Percentiles rank a stretch among this genome's conserved stretches.
These are phyloP conservation scores for Fusarium chaquense DNA, from an alignment of 2,329 filamentous ascomycete genomes.

Conservation along the genomic window DNA sequence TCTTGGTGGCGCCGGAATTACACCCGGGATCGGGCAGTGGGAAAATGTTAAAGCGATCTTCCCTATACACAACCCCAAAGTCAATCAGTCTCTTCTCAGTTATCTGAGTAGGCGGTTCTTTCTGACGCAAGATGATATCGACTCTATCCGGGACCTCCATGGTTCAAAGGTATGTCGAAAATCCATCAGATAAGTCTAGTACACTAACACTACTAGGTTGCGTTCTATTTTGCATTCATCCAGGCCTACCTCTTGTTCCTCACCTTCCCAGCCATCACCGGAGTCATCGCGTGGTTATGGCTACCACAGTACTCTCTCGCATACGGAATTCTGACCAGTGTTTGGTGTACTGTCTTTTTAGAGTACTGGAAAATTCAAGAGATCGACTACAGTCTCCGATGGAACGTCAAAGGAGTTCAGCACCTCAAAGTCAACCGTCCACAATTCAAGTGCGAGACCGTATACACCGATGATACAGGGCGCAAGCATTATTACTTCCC, in stretches of 20 bases:
- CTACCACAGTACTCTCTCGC: conserved; percentile 76
- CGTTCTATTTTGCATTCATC: conserved; percentile 86
- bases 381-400: conserved; percentile 76
- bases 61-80: conserved; percentile 69
- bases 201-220: conserved; percentile 60
- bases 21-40: conserved; percentile 69
- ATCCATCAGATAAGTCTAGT: accelerated
- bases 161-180: conserved; percentile 63
- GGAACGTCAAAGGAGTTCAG: conserved; percentile 77
- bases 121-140: conserved; percentile 64
- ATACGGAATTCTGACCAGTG: conserved; percentile 73
- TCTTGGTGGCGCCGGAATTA: conserved; percentile 72
- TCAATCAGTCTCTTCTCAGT: conserved; percentile 68
- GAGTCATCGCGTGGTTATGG: conserved; percentile 75
- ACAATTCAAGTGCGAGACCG: conserved; percentile 73
- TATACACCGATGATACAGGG: conserved; percentile 72
- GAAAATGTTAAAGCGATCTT: conserved; percentile 71
- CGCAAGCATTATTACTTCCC: conserved; percentile 73
- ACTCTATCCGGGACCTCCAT: conserved; percentile 71
- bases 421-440: conserved; percentile 73
- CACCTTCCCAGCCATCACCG: conserved; percentile 75
- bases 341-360: conserved; percentile 80
- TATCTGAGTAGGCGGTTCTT: conserved; percentile 67
- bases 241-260: conserved; percentile 81
- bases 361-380: conserved; percentile 86